A percentile compares a stretch with the other conserved stretches of the same genome.
phyloP scores from a whole-genome alignment of 345 rosid genomes.

The Alliaria petiolata region DNA sequence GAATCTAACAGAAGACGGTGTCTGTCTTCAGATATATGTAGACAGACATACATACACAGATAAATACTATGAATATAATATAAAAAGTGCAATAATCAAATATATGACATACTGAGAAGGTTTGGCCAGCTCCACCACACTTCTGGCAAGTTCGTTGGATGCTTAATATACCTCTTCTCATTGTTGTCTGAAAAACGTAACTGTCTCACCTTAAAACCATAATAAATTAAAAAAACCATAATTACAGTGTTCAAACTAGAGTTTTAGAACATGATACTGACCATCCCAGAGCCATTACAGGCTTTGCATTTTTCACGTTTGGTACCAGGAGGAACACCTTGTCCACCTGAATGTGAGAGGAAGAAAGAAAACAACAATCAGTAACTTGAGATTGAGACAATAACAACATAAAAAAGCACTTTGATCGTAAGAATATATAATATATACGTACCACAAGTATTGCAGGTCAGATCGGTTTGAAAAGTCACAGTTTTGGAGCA shows the following conservation, averaged over 20 bases:
- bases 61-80: background rate
- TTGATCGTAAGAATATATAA: constrained; percentile 3
- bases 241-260: background rate
- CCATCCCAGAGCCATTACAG: constrained; percentile 92
- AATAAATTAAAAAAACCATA: background rate
- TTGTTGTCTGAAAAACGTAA: constrained; percentile 41
- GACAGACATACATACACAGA: background rate
- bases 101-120: constrained; percentile 55
- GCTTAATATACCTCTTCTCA: constrained; percentile 64
- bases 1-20: background rate
- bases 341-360: constrained; percentile 58
- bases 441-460: constrained; percentile 74
- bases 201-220: background rate
- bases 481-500: constrained; percentile 78
- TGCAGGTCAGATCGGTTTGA: constrained; percentile 81
- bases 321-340: constrained; percentile 96
- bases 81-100: background rate
- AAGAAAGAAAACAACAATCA: background rate
- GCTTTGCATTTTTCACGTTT: constrained; percentile 82
- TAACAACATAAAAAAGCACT: background rate
- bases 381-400: background rate
- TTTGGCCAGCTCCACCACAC: constrained; percentile 82
- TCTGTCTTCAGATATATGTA: background rate
- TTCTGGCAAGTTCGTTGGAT: constrained; percentile 66
- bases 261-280: constrained; percentile 35